phyloP scores from a whole-genome alignment of 306 rosid species.

The Betula pendula region DNA sequence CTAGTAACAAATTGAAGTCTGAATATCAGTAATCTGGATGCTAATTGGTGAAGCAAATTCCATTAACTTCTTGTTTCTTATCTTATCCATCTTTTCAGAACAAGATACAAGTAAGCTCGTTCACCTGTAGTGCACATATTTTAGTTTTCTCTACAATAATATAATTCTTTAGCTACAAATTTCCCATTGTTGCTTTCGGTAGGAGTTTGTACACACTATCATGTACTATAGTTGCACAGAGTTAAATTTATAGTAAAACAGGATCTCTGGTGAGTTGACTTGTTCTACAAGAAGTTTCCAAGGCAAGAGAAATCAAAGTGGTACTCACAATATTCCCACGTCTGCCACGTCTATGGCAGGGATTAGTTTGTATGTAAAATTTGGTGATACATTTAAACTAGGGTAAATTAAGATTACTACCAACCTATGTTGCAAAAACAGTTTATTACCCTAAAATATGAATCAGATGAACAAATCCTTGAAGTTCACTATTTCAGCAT shows the following conservation, averaged over 20 bases:
- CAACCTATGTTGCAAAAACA: neutral
- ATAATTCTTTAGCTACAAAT: neutral
- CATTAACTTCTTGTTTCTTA: too few relatives aligned
- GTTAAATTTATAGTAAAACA: neutral
- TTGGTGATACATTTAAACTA: neutral
- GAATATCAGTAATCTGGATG: neutral
- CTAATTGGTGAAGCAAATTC: neutral
- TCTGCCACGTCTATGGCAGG: neutral
- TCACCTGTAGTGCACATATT: too few relatives aligned
- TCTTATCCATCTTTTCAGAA: neutral
- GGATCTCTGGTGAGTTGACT: neutral
- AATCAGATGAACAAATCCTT: neutral
- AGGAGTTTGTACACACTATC: neutral
- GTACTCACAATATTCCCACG: too few relatives aligned
- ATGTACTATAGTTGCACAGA: neutral
- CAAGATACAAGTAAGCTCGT: neutral
- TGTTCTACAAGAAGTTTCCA: neutral
- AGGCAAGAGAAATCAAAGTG: neutral
- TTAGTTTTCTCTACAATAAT: neutral
- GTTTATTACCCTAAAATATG: neutral
- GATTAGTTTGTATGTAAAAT: neutral
- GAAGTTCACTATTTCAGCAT: neutral
- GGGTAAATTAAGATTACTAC: neutral
- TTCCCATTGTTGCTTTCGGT: neutral
- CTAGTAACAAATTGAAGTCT: neutral